Conservation (phyloP, 2,329 filamentous ascomycete genomes). For the Colletotrichum sansevieriae region DNA sequence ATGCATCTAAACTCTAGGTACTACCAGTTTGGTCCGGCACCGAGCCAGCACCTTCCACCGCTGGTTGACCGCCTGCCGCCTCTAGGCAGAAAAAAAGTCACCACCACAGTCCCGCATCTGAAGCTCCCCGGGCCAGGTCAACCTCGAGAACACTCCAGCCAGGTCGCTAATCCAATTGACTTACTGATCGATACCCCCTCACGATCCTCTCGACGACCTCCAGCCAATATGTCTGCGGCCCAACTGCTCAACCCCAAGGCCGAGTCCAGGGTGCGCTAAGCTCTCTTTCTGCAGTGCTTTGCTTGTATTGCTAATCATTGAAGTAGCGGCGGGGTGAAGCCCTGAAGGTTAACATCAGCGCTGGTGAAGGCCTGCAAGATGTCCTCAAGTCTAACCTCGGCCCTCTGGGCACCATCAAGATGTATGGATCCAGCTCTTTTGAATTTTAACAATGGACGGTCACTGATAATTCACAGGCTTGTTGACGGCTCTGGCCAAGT, state of each 20-base stretch:
- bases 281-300: slow-evolving; percentile 40
- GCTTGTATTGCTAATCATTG: slow-evolving; percentile 58
- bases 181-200: slow-evolving; percentile 39
- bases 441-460: slow-evolving; percentile 14
- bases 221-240: slow-evolving; percentile 85
- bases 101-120: slow-evolving; percentile 41
- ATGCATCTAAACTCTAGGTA: slow-evolving; percentile 16
- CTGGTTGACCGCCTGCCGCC: slow-evolving; percentile 38
- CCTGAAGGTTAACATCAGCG: slow-evolving; percentile 95
- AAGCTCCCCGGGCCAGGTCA: slow-evolving; percentile 38
- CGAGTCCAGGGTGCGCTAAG: slow-evolving; percentile 85
- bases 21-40: slow-evolving; percentile 3
- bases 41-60: slow-evolving; percentile 41
- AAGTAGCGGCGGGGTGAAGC: slow-evolving; percentile 93
- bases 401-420: slow-evolving; percentile 94
- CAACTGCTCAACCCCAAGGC: slow-evolving; percentile 99
- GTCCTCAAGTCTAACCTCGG: slow-evolving; percentile 97
- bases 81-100: slow-evolving; percentile 42
- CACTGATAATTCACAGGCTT: slow-evolving; percentile 62
- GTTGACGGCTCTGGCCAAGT: slow-evolving; percentile 79
- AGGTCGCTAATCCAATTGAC: slow-evolving; percentile 39
- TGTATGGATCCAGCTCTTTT: slow-evolving; percentile 65
- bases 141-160: slow-evolving; percentile 41
- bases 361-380: slow-evolving; percentile 92
- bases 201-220: slow-evolving; percentile 38